Percentiles rank a stretch among this genome's conserved stretches.
Conservation (phyloP, 2,329 filamentous ascomycete species). For the Cryphonectria japonica region DNA sequence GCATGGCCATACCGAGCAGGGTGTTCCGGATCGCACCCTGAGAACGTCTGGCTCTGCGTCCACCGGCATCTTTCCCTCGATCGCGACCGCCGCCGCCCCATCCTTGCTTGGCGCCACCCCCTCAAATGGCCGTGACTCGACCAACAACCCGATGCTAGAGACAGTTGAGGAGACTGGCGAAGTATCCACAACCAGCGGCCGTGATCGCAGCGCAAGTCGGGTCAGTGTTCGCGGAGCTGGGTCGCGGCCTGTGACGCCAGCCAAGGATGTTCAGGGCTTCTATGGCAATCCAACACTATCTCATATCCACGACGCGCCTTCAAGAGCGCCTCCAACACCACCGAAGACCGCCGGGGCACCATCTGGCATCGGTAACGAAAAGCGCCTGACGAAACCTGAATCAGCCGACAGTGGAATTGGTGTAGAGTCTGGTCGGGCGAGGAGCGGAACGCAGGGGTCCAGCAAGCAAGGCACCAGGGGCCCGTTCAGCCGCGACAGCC, state of each 20-base stretch:
- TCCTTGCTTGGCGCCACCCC: conserved; percentile 27
- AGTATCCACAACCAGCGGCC: conserved; percentile 66
- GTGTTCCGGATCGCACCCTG: conserved; percentile 66
- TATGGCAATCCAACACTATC: conserved; percentile 41
- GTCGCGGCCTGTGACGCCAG: conserved; percentile 47
- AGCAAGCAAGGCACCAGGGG: conserved; percentile 34
- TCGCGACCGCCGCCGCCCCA: conserved; percentile 30
- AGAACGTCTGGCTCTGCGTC: conserved; percentile 38
- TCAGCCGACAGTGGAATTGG: conserved; percentile 54
- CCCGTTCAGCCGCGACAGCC: conserved; percentile 57
- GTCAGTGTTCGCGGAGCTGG: conserved; percentile 41
- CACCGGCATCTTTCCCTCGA: conserved; percentile 28
- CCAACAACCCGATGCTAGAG: conserved; percentile 63
- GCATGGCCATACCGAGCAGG: conserved; percentile 45
- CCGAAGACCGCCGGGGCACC: conserved; percentile 41
- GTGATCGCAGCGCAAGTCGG: conserved; percentile 51
- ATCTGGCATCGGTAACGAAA: conserved; percentile 20
- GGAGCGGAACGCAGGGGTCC: conserved; percentile 34
- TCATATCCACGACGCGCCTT: conserved; percentile 25
- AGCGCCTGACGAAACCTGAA: conserved; percentile 45
- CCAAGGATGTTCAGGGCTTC: conserved; percentile 43
- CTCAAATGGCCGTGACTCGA: conserved; percentile 50
- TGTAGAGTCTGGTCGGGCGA: conserved; percentile 36
- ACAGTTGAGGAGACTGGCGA: conserved; percentile 92
- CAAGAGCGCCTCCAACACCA: conserved; percentile 49